Evolutionary conservation across 441 rosid genomes (phyloP), one percentile per base, ranked within the genome.

Genomic region (Brassica hybrid): DNA sequence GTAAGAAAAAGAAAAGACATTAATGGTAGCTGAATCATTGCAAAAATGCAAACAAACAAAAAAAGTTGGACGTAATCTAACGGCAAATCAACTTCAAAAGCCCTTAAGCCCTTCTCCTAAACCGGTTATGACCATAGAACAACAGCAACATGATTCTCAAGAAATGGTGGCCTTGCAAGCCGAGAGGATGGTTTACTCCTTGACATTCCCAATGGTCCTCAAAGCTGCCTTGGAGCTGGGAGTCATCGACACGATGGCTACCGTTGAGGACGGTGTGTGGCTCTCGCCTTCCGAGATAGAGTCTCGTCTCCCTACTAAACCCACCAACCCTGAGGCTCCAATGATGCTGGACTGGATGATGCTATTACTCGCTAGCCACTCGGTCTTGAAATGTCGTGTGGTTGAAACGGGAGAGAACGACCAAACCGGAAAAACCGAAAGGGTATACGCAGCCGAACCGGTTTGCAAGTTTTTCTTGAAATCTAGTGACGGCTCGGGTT

Each of bases 401-500:
- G 7, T 67, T 25, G 66, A 41, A 52, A 62, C 25, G 3, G 38
- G 73, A 52, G 65, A 73, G 21, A 73, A 50, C 16, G 58, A 11
- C 59, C 61, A 0, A 65, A 72, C 63, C 48, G 41, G 56, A 50
- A 19, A 23, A 12, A 68, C 5, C 6, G 65, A 25, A 25, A 68
- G 43, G 58, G 54, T 67, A 16, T 79, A 79, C 64, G 82, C 74
- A 67, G 52, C 71, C 1, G 71, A 68, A 79, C 82, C 75, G 43
- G 75, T 79, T 38, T 79, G 82, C 67, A 23, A 5, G 43, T 74
- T 16, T 69, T 79, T 69, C 32, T 11, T 65, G 62, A 79, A 69
- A 32, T 32, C 23, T 75, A 65, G 38, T 58, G 63, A 69, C 0
- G 77, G 59, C 9, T 65, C 76, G 0, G 83, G 80, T 52, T 80